Base-by-base conservation (phyloP, 2,329 filamentous ascomycete genomes). In the Keithomyces neogunnii region DNA sequence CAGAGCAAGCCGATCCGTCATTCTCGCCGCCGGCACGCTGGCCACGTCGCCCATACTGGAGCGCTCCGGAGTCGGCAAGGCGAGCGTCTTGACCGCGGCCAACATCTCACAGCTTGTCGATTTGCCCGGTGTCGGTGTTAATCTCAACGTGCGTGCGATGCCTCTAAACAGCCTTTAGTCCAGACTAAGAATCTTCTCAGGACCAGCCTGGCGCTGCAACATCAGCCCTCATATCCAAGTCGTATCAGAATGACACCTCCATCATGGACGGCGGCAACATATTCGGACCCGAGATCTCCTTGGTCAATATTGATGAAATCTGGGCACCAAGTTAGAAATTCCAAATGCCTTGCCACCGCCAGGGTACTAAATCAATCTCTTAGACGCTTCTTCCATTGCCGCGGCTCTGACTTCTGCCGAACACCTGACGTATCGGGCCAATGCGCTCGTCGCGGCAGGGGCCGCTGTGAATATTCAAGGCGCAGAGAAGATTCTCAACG, bases 21-120 rank as follows among this genome's bases (percentile, higher is more conserved):
- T 59, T 28, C 48, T 59, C 40, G 51, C 57, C 2, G 53, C 57
- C 3, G 57, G 57, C 7, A 44, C 55, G 10, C 42, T 59, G 30
- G 55, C 54, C 8, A 53, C 48, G 26, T 30, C 54, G 5, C 51
- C 55, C 47, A 63, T 83, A 2, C 70, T 84, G 30, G 78, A 78
- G 60, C 68, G 80, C 5, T 77, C 72, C 26, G 80, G 80, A 44
- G 69, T 83, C 33, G 80, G 80, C 3, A 73, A 73, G 1, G 56
- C 57, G 5, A 59, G 65, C 0, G 73, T 81, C 52, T 68, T 84
- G 5, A 51, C 67, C 11, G 63, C 66, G 6, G 69, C 74, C 54
- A 62, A 67, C n/a, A 76, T 82, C 52, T 59, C 66, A 2, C 67
- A 76, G 7, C 50, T 80, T 30, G 64, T 70, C 2, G 71, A 83